phyloP scores from a whole-genome alignment of 495 filamentous ascomycete species.

The Xylaria castorea region DNA sequence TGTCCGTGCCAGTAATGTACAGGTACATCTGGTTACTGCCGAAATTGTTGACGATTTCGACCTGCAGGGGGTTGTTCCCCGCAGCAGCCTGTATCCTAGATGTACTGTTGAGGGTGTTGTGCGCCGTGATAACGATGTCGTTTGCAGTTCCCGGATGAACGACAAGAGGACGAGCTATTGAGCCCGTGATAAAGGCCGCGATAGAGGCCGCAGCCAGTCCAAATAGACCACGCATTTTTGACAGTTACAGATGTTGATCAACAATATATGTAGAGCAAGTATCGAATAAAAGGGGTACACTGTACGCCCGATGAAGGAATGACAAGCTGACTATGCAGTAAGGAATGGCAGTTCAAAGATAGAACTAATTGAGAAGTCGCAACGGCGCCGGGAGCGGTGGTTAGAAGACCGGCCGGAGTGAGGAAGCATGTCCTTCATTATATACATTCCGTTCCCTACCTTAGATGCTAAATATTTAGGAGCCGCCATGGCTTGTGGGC shows the following conservation, averaged over 20 bases:
- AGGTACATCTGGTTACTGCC: constrained; percentile 43
- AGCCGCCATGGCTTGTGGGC: constrained; percentile 7
- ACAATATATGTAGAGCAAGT: constrained; percentile 8
- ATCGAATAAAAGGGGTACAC: constrained; percentile 21
- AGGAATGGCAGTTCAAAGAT: constrained; percentile 27
- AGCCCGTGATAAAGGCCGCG: constrained; percentile 34
- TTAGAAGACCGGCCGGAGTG: neutral
- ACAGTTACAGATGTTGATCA: constrained; percentile 9
- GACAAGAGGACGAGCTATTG: constrained; percentile 38
- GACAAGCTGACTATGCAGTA: constrained; percentile 24
- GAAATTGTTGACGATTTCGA: constrained; percentile 52
- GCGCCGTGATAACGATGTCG: constrained; percentile 37
- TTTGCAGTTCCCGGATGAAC: constrained; percentile 31
- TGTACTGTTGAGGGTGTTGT: constrained; percentile 40
- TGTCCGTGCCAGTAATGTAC: constrained; percentile 49
- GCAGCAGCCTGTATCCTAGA: neutral
- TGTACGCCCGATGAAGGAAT: constrained; percentile 23
- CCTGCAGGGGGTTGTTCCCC: constrained; percentile 16
- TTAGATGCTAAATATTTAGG: neutral
- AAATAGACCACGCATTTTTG: constrained; percentile 31
- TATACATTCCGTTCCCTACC: neutral
- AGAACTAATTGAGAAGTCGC: constrained; percentile 9
- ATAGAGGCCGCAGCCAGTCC: constrained; percentile 40
- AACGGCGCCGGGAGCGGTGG: constrained; percentile 13
- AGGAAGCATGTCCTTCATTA: constrained; percentile 11